Percentiles rank a stretch among this genome's conserved stretches.
phyloP scores from a whole-genome alignment of 345 rosid genomes.

The Erysimum cheiranthoides region DNA sequence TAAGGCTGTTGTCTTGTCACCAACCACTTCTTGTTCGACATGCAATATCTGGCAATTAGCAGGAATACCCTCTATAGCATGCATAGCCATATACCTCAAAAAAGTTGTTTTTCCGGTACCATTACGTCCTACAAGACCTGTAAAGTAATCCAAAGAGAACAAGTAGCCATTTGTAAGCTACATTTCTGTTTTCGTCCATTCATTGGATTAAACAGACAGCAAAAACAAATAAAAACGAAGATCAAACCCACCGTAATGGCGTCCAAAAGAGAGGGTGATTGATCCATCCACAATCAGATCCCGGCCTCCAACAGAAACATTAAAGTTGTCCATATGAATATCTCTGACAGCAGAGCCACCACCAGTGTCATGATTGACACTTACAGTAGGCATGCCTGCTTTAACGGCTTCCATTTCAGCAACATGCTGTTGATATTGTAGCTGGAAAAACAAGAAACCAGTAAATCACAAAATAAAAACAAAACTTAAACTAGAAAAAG shows the following conservation, averaged over 20 bases:
- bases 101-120: constrained; percentile 99
- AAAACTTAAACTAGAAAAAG: not conserved
- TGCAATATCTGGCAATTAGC: constrained; percentile 94
- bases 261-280: constrained; percentile 87
- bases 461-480: constrained; percentile 3
- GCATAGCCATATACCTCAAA: constrained; percentile 97
- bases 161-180: constrained; percentile 31
- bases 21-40: constrained; percentile 97
- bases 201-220: constrained; percentile 22
- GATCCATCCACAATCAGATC: constrained; percentile 96
- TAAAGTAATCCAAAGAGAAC: constrained; percentile 33
- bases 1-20: constrained; percentile 86
- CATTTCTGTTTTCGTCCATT: not conserved
- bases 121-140: constrained; percentile 97
- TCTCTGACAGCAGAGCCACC: constrained; percentile 85
- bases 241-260: constrained; percentile 85
- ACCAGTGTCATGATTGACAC: constrained; percentile 75
- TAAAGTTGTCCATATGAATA: constrained; percentile 93
- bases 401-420: constrained; percentile 97
- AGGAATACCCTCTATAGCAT: constrained; percentile 97
- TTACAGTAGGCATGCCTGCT: constrained; percentile 91
- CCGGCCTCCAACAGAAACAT: constrained; percentile 94
- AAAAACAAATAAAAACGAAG: constrained; percentile 14
- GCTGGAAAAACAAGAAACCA: constrained; percentile 53
- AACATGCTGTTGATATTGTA: constrained; percentile 85